A percentile compares a stretch with the other conserved stretches of the same genome.
Conservation (phyloP, 495 filamentous ascomycete genomes). For the Wilcoxina mikolae region DNA sequence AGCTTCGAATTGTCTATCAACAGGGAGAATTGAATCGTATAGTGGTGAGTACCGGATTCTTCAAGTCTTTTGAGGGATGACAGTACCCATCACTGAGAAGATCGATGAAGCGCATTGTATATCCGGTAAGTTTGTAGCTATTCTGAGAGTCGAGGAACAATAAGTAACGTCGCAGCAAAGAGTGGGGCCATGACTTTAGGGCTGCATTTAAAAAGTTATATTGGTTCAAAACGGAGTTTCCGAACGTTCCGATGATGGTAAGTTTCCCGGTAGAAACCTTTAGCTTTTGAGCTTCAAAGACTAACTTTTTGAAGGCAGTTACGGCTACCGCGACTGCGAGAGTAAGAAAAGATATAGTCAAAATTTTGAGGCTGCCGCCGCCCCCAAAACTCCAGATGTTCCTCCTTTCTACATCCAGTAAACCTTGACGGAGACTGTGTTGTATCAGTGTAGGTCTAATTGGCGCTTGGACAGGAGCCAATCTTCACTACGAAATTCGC, state of each 20-base stretch:
- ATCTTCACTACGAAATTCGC: constrained; percentile 86
- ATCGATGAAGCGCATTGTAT: constrained; percentile 97
- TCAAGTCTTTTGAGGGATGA: not conserved
- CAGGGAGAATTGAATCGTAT: constrained; percentile 74
- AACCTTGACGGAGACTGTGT: too few species aligned
- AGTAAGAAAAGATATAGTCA: constrained; percentile 67
- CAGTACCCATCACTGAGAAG: not conserved
- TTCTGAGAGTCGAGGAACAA: too few species aligned
- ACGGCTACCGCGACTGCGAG: constrained; percentile 77
- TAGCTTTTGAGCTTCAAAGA: not conserved
- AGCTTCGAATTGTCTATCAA: constrained; percentile 55
- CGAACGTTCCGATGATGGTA: constrained; percentile 64
- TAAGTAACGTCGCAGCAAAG: constrained; percentile 24
- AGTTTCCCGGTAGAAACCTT: not conserved
- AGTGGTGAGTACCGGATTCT: constrained; percentile 35
- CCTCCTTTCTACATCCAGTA: constrained; percentile 59
- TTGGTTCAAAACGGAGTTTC: constrained; percentile 70
- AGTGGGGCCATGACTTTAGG: constrained; percentile 98
- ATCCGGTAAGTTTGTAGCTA: constrained; percentile 36
- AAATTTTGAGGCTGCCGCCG: constrained; percentile 47
- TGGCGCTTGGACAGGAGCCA: constrained; percentile 43
- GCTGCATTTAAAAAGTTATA: constrained; percentile 75
- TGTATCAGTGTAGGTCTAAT: too few species aligned
- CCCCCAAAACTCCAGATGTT: constrained; percentile 50
- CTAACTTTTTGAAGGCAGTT: constrained; percentile 37